These are phyloP conservation scores for Sonneratia caseolaris DNA, from an alignment of 345 rosid species.

Conservation along the genomic window DNA sequence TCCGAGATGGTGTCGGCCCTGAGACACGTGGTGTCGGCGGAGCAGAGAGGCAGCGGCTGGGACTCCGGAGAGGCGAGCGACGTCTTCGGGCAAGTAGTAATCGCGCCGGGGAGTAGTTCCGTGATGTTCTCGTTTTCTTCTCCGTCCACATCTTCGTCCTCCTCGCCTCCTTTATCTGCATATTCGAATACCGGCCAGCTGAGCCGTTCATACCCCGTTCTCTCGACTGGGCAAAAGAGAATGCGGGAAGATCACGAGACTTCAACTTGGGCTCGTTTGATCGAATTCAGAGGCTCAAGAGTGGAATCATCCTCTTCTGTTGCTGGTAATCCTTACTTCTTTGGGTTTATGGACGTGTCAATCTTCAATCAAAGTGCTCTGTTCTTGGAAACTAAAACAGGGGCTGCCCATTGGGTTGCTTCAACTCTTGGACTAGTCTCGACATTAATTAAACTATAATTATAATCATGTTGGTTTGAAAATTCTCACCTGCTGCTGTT, in stretches of 20 bases:
- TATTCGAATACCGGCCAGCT: not conserved
- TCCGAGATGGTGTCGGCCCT: conserved; percentile 13
- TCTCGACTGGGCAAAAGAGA: not conserved
- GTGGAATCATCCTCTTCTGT: not conserved
- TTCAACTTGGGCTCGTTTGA: not conserved
- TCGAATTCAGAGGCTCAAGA: not conserved
- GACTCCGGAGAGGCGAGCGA: not conserved
- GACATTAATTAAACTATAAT: not conserved
- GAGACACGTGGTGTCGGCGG: conserved; percentile 11
- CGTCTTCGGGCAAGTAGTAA: not conserved
- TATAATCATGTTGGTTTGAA: too few relatives aligned
- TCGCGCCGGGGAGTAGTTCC: not conserved
- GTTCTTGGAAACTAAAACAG: not conserved
- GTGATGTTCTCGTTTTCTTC: not conserved
- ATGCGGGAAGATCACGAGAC: conserved; percentile 1
- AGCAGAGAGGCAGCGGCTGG: conserved; percentile 3
- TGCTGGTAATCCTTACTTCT: not conserved
- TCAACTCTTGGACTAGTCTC: not conserved
- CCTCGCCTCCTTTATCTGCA: not conserved
- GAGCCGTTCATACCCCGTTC: not conserved
- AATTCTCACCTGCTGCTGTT: too few relatives aligned
- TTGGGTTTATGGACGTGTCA: not conserved
- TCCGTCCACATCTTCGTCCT: not conserved
- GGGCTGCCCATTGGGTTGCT: not conserved
- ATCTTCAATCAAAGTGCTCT: not conserved